Percentiles rank a stretch among this genome's conserved stretches.
These are phyloP conservation scores for Colletotrichum sp. DNA, from an alignment of 2,329 filamentous ascomycete genomes.

Conservation along the genomic window DNA sequence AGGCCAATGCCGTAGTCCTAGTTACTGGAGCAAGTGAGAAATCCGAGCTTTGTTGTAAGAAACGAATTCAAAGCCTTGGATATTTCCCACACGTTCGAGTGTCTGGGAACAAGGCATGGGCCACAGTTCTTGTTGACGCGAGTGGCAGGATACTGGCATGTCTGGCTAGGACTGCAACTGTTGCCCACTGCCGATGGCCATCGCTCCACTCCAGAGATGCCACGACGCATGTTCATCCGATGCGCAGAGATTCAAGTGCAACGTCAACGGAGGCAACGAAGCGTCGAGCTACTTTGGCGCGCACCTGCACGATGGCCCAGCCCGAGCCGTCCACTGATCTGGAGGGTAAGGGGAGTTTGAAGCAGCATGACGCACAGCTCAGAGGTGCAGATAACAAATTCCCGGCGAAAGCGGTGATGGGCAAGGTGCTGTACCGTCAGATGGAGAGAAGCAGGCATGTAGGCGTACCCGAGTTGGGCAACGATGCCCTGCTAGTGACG, in stretches of 20 bases:
- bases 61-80: not conserved
- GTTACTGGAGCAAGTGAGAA: not conserved
- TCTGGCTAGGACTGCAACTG: not conserved
- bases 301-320: not conserved
- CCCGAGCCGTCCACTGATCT: not conserved
- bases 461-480: not conserved
- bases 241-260: not conserved
- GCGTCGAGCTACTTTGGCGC: not conserved
- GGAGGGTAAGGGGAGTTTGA: not conserved
- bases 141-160: not conserved
- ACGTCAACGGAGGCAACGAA: not conserved
- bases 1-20: not conserved
- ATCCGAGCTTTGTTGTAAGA: not conserved
- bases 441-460: not conserved
- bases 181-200: not conserved
- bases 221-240: not conserved
- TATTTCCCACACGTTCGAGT: not conserved
- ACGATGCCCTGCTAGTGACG: not conserved
- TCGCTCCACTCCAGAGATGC: not conserved
- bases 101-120: not conserved
- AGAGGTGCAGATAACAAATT: not conserved
- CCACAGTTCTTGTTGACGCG: not conserved
- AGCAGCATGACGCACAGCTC: not conserved
- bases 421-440: not conserved
- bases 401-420: not conserved